A percentile compares a stretch with the other conserved stretches of the same genome.
Conservation (phyloP, 257 asterid genomes). For the Hygrophila difformis region DNA sequence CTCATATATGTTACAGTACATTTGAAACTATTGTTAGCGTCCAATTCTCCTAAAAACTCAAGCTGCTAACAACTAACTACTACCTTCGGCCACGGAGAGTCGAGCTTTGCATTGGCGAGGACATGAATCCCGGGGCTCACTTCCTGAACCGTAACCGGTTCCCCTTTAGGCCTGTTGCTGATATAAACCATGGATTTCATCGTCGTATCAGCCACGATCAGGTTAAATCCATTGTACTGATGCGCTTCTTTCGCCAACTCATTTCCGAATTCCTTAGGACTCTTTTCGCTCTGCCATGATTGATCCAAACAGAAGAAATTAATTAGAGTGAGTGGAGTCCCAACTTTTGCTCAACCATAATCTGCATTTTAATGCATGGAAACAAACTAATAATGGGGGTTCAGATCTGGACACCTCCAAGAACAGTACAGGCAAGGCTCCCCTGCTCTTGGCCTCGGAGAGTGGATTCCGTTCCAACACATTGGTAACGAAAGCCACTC, state of each 20-base stretch:
- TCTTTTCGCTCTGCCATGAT: constrained; percentile 24
- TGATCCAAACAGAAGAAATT: neutral
- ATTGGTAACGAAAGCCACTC: constrained; percentile 36
- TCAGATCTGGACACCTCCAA: too few relatives aligned
- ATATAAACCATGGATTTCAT: constrained; percentile 27
- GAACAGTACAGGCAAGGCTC: constrained; percentile 31
- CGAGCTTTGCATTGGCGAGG: constrained; percentile 26
- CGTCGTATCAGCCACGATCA: constrained; percentile 25
- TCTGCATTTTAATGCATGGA: too few relatives aligned
- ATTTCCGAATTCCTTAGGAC: constrained; percentile 30
- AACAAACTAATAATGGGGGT: neutral
- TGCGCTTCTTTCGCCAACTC: constrained; percentile 19
- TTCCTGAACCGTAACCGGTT: constrained; percentile 20
- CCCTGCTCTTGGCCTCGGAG: constrained; percentile 33
- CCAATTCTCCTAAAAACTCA: neutral
- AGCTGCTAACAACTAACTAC: neutral
- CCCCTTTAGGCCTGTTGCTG: too few relatives aligned
- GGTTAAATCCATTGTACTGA: constrained; percentile 36
- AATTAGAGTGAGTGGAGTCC: neutral
- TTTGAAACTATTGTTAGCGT: too few relatives aligned
- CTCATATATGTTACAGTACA: neutral
- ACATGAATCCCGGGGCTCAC: neutral
- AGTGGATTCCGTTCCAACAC: constrained; percentile 7
- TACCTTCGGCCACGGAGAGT: constrained; percentile 44
- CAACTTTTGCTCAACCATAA: too few relatives aligned